Percentiles rank a stretch among this genome's conserved stretches.
Evolutionary conservation across 1,139 yeast genomes (phyloP).

Genomic region (Hanseniaspora gamundiae): DNA sequence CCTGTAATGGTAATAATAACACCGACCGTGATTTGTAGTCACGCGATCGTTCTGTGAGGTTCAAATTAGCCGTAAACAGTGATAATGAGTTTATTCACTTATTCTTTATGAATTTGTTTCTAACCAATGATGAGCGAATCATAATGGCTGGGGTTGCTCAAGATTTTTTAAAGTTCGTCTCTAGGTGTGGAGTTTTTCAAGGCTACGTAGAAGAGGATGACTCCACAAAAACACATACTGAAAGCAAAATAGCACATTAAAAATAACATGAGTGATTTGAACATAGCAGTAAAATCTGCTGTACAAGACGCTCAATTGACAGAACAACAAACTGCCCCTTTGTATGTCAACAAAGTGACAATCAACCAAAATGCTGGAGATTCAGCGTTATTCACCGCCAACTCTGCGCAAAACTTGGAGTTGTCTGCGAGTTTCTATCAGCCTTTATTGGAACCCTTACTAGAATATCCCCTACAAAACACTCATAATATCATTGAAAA

Average conservation of each 20-base stretch:
- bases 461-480: conserved; percentile 14
- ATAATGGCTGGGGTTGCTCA: too few relatives aligned
- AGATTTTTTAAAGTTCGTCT: too few relatives aligned
- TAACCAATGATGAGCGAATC: too few relatives aligned
- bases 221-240: too few relatives aligned
- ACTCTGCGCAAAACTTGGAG: conserved; percentile 6
- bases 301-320: not conserved
- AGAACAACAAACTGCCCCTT: not conserved
- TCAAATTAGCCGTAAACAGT: not conserved
- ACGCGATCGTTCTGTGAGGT: too few relatives aligned
- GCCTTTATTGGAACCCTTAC: conserved; percentile 13
- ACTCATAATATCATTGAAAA: conserved; percentile 10
- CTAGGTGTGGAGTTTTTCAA: too few relatives aligned
- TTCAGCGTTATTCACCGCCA: conserved; percentile 17
- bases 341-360: conserved; percentile 9
- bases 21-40: too few relatives aligned
- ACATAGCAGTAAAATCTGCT: not conserved
- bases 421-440: conserved; percentile 13
- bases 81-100: not conserved
- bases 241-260: too few relatives aligned
- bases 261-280: not conserved
- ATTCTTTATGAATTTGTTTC: not conserved
- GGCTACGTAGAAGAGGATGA: too few relatives aligned
- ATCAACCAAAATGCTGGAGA: conserved; percentile 28
- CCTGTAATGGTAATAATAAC: too few relatives aligned